Conservation (phyloP, 2,329 filamentous ascomycete species). For the Cladosporium sp. region DNA sequence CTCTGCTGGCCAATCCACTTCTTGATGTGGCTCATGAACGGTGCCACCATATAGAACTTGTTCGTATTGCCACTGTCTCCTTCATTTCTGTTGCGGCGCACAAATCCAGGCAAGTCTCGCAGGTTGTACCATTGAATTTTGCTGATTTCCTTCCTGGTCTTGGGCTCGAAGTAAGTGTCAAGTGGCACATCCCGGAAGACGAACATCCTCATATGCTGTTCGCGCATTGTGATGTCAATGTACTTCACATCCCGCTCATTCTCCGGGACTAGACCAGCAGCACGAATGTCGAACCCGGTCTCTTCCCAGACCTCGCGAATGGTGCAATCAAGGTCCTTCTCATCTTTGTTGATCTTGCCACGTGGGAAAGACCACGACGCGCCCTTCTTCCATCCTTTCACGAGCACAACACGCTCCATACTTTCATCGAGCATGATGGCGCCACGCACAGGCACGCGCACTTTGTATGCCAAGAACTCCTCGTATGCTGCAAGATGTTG, state of each 20-base stretch:
- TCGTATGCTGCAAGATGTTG: conserved; percentile 81
- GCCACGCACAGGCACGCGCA: conserved; percentile 84
- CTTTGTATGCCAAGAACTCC: conserved; percentile 92
- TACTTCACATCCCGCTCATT: conserved; percentile 69
- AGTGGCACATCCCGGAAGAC: conserved; percentile 85
- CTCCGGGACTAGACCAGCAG: conserved; percentile 68
- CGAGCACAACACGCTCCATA: conserved; percentile 92
- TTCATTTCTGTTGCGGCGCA: conserved; percentile 64
- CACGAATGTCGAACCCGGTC: conserved; percentile 79
- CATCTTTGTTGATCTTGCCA: conserved; percentile 97
- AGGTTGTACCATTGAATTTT: conserved; percentile 94
- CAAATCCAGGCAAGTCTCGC: conserved; percentile 77
- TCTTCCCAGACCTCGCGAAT: conserved; percentile 94
- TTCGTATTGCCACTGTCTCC: conserved; percentile 62
- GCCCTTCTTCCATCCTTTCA: conserved; percentile 97
- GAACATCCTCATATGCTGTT: conserved; percentile 89
- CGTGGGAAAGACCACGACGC: conserved; percentile 95
- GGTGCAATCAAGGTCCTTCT: conserved; percentile 89
- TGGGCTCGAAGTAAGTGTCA: conserved; percentile 82
- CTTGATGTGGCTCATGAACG: conserved; percentile 79
- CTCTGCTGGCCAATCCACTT: conserved; percentile 87
- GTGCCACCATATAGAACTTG: conserved; percentile 98
- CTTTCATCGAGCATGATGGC: conserved; percentile 86
- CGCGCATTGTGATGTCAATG: conserved; percentile 83
- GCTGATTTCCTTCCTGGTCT: conserved; percentile 94